Evolutionary conservation across 2,329 filamentous ascomycete species (phyloP).

Genomic region (Capronia epimyces): DNA sequence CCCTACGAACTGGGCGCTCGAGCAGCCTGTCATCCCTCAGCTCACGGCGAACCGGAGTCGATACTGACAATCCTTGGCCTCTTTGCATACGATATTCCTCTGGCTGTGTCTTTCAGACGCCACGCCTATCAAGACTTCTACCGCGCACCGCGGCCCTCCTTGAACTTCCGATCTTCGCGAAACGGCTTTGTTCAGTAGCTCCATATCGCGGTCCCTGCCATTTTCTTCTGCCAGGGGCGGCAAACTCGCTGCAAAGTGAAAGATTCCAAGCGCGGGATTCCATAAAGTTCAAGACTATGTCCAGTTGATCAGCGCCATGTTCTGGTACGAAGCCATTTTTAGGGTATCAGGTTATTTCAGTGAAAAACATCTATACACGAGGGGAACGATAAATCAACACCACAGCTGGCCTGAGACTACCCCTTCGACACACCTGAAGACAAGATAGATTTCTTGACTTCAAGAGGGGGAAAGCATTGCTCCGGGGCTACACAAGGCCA

Average conservation of each 20-base stretch:
- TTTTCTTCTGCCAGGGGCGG: not conserved
- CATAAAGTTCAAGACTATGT: constrained; percentile 8
- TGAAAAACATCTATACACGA: constrained; percentile 4
- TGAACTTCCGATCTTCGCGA: not conserved
- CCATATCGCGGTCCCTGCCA: not conserved
- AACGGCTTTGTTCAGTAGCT: not conserved
- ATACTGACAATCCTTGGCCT: not conserved
- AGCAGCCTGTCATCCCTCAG: not conserved
- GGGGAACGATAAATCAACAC: not conserved
- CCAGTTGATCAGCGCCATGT: constrained; percentile 19
- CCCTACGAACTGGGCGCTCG: not conserved
- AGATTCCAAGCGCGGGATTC: not conserved
- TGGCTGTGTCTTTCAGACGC: not conserved
- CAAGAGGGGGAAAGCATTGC: constrained; percentile 6
- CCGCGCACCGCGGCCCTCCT: not conserved
- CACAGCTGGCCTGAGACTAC: not conserved
- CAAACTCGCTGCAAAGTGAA: not conserved
- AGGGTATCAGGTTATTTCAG: constrained; percentile 1
- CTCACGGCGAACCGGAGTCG: not conserved
- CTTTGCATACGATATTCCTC: not conserved
- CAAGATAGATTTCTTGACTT: not conserved
- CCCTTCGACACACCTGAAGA: not conserved
- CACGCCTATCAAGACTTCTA: not conserved
- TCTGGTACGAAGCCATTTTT: constrained; percentile 16
- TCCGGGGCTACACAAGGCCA: not conserved